phyloP scores from a whole-genome alignment of 768 basidiomycete species.

The Mycena belliarum region DNA sequence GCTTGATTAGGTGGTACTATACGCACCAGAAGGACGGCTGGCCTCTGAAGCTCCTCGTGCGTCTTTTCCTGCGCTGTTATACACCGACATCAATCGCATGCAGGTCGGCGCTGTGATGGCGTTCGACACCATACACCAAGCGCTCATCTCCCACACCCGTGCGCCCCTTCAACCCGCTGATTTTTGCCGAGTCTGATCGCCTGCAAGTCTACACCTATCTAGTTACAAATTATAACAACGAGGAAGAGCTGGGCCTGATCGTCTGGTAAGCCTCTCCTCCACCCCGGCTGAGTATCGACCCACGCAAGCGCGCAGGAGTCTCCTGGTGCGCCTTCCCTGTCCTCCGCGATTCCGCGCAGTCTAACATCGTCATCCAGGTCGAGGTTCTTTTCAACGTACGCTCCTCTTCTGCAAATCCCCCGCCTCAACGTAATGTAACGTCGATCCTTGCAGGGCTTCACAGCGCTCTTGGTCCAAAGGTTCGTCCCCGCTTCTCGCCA shows the following conservation, averaged over 20 bases:
- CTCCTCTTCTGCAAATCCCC: neutral
- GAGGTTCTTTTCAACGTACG: slow-evolving; percentile 53
- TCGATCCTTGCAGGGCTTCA: slow-evolving; percentile 37
- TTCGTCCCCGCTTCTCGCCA: slow-evolving; percentile 17
- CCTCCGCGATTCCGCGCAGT: neutral
- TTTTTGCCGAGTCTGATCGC: neutral
- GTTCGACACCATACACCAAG: slow-evolving; percentile 56
- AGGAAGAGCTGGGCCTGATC: slow-evolving; percentile 29
- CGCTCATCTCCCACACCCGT: slow-evolving; percentile 54
- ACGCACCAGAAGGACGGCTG: slow-evolving; percentile 51
- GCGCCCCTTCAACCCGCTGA: slow-evolving; percentile 9
- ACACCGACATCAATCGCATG: neutral
- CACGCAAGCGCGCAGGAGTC: slow-evolving; percentile 30
- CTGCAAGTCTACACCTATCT: slow-evolving; percentile 48
- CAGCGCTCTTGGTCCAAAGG: slow-evolving; percentile 51
- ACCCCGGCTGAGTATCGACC: neutral
- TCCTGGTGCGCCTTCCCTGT: slow-evolving; percentile 31
- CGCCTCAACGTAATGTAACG: slow-evolving; percentile 2
- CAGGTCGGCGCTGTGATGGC: slow-evolving; percentile 52
- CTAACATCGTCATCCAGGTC: slow-evolving; percentile 29
- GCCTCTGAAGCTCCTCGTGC: slow-evolving; percentile 48
- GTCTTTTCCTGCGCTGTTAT: slow-evolving; percentile 8
- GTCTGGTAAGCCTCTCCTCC: slow-evolving; percentile 42
- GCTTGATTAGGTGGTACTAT: slow-evolving; percentile 38
- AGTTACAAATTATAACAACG: slow-evolving; percentile 41